Base-by-base conservation (phyloP, 345 rosid species). In the Bretschneidera sinensis region DNA sequence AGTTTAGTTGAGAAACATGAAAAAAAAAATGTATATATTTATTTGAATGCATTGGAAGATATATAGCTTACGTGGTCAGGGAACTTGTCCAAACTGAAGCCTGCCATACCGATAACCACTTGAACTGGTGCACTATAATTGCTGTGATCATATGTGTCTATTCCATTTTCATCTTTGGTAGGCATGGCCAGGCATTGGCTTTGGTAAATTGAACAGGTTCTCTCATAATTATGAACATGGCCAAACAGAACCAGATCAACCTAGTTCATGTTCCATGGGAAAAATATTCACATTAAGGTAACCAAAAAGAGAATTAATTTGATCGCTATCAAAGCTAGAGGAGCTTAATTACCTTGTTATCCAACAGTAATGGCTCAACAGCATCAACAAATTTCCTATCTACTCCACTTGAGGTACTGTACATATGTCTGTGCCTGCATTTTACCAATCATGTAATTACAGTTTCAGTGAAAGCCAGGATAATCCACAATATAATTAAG, bases 381-480 rank as follows among this genome's bases (percentile, higher is more conserved):
- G 51, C 65, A 0, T 48, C 34, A 0, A 45, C 54, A 60, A 80
- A 78, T 0, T 33, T 8, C 0, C 0, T 5, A 31, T 84, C 84
- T 0, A 64, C 0, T 51, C 68, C 60, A 34, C 0, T 2, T 13
- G 49, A 16, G 7, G 83, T 71, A 9, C 76, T 66, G 58, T 84
- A 84, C 87, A 86, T 84, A 1, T 87, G 86, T 33, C 94, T 78
- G 54, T 86, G 94, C 63, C 94, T 83, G 78, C 75, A 72, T 49
- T 48, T 28, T 20, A 21, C n/a, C 6, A 35, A 19, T 34, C n/a
- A n/a, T n/a, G n/a, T n/a, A n/a, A n/a, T n/a, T n/a, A n/a, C n/a
- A n/a, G n/a, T n/a, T n/a, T n/a, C n/a, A n/a, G n/a, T n/a, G n/a
- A n/a, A n/a, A n/a, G n/a, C n/a, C n/a, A n/a, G n/a, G n/a, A n/a